A percentile compares a stretch with the other conserved stretches of the same genome.
Conservation (phyloP, 345 rosid species). For the Anastatica hierochuntica region DNA sequence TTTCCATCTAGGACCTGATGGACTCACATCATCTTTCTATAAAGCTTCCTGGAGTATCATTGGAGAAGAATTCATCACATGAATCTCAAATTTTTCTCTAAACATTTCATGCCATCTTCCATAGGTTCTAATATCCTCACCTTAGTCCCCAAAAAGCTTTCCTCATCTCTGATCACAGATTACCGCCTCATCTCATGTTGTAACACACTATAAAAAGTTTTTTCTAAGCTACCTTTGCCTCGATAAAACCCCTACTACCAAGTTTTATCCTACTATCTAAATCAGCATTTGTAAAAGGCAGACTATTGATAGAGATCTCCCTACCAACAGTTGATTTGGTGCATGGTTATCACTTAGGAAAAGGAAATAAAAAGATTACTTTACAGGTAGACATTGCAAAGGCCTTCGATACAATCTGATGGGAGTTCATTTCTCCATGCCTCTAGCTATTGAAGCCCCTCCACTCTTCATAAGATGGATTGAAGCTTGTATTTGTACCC, state of each 20-base stretch:
- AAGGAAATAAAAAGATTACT: neutral
- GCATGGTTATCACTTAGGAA: neutral
- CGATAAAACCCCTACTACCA: neutral
- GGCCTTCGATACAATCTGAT: neutral
- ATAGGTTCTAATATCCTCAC: too few species aligned
- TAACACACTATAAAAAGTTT: neutral
- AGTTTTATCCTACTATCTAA: accelerated
- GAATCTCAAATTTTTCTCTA: too few species aligned
- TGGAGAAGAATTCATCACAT: too few species aligned
- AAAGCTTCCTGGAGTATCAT: neutral
- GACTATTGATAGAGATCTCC: neutral
- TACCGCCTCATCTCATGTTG: neutral
- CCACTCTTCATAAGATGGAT: neutral
- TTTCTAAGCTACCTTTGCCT: neutral
- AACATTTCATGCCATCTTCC: too few species aligned
- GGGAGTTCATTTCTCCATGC: neutral
- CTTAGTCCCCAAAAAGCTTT: too few species aligned
- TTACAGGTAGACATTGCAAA: neutral
- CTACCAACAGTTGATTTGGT: neutral
- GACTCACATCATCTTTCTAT: neutral
- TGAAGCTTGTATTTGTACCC: too few species aligned
- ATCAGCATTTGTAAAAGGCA: neutral
- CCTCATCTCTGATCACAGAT: too few species aligned
- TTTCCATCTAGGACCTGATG: neutral
- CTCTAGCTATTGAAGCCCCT: accelerated